phyloP scores from a whole-genome alignment of 306 rosid species.

The Cicer arietinum region DNA sequence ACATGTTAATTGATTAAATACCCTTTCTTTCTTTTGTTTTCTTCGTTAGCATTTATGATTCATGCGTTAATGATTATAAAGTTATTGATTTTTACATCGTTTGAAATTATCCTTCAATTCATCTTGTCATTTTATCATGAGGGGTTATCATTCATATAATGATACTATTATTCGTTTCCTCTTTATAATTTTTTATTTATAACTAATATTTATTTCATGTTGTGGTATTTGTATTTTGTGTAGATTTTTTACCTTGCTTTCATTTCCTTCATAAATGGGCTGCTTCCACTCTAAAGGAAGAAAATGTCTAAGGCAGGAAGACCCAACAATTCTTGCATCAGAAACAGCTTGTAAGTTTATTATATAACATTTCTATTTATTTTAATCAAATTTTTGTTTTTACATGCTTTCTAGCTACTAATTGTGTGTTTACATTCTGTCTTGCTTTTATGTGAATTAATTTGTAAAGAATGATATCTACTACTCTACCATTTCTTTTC shows the following conservation, averaged over 20 bases:
- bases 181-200: not conserved
- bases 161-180: no score
- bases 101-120: not conserved
- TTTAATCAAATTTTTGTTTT: not conserved
- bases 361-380: not conserved
- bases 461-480: not conserved
- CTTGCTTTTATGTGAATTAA: not conserved
- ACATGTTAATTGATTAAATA: not conserved
- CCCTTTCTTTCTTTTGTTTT: not conserved
- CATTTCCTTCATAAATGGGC: slow-evolving; percentile 70
- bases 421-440: not conserved
- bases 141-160: not conserved
- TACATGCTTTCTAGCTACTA: not conserved
- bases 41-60: not conserved
- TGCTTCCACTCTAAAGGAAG: slow-evolving; percentile 65
- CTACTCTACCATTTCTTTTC: not conserved
- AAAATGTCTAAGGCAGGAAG: slow-evolving; percentile 56
- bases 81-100: not conserved
- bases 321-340: slow-evolving; percentile 69
- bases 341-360: slow-evolving; percentile 80
- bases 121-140: not conserved
- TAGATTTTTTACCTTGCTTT: slow-evolving; percentile 24
- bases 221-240: not conserved
- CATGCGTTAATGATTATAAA: not conserved
- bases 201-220: not conserved